Evolutionary conservation across 345 rosid species (phyloP).

Genomic region (Cardamine occulta): DNA sequence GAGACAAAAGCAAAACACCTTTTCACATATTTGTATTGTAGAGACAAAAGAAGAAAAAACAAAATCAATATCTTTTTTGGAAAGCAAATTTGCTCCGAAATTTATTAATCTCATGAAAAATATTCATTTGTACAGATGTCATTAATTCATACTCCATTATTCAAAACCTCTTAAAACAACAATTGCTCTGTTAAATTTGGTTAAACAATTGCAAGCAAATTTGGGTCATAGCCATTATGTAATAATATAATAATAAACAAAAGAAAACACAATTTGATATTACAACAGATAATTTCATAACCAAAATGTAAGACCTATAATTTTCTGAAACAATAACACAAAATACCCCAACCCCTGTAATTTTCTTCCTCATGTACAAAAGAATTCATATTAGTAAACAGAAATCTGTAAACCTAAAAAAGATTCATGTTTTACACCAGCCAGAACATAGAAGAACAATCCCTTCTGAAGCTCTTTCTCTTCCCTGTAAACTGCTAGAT

Average conservation of each 20-base stretch:
- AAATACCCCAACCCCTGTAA: constrained; percentile 25
- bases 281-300: constrained; percentile 35
- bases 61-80: not conserved
- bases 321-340: constrained; percentile 36
- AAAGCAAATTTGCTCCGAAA: constrained; percentile 23
- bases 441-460: constrained; percentile 18
- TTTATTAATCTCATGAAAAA: constrained; percentile 9
- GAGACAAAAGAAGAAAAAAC: constrained; percentile 8
- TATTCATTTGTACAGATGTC: constrained; percentile 31
- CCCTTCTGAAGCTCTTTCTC: constrained; percentile 20
- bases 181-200: constrained; percentile 1
- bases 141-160: not conserved
- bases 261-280: constrained; percentile 23
- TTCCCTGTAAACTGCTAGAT: constrained; percentile 30
- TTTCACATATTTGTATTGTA: constrained; percentile 33
- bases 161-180: not conserved
- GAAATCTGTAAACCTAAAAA: constrained; percentile 30
- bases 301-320: constrained; percentile 35
- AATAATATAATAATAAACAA: constrained; percentile 4
- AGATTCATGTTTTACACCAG: constrained; percentile 12
- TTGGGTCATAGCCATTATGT: not conserved
- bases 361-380: constrained; percentile 43
- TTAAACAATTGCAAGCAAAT: constrained; percentile 1
- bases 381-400: constrained; percentile 41
- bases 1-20: constrained; percentile 14